phyloP scores from a whole-genome alignment of 441 rosid species.

The Gossypium davidsonii region DNA sequence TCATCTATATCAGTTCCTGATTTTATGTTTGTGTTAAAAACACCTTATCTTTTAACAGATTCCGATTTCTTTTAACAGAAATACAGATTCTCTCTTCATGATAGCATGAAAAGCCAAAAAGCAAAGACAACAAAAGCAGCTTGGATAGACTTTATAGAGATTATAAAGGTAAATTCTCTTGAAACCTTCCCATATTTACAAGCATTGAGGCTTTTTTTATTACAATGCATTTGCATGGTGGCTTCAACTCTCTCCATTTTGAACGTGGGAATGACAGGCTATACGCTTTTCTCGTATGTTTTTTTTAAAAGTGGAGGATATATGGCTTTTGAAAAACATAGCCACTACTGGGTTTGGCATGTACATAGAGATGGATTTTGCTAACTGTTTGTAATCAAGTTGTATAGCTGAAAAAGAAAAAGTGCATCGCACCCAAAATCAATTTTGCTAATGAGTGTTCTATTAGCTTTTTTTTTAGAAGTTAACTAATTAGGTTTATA shows the following conservation, averaged over 20 bases:
- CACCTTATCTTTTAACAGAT: background rate
- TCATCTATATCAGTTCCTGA: conserved; percentile 17
- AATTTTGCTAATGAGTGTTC: background rate
- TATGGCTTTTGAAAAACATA: conserved; percentile 22
- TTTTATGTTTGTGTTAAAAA: conserved; percentile 15
- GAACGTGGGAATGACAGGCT: background rate
- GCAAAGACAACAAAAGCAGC: background rate
- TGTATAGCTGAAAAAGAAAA: conserved; percentile 27
- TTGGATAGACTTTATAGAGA: background rate
- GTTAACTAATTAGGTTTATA: background rate
- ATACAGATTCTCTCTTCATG: background rate
- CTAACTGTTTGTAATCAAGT: conserved; percentile 29
- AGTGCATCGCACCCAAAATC: conserved; percentile 13
- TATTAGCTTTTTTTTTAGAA: background rate
- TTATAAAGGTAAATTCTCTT: conserved; percentile 1
- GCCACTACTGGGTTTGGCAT: conserved; percentile 17
- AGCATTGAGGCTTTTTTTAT: background rate
- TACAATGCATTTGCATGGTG: background rate
- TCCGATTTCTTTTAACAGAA: background rate
- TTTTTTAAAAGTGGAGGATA: conserved; percentile 14
- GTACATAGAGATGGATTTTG: conserved; percentile 37
- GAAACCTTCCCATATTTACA: background rate
- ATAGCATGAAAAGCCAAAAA: background rate
- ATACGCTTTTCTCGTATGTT: conserved; percentile 18
- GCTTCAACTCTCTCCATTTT: conserved; percentile 10